Base-by-base conservation (phyloP, 257 asterid species). In the Apocynum venetum region DNA sequence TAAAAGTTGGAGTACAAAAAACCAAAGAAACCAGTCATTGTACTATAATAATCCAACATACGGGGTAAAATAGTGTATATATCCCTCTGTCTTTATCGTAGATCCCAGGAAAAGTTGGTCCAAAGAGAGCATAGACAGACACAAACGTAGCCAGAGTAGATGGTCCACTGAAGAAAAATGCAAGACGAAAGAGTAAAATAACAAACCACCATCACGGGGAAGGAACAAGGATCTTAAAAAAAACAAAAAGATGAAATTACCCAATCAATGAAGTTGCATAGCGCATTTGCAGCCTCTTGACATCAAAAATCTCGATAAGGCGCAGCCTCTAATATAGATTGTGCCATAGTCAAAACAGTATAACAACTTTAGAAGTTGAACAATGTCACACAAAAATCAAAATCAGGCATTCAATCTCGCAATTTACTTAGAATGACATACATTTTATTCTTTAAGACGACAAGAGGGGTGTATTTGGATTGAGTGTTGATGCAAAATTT, bases 31-130 rank as follows among this genome's bases (percentile, higher is more conserved):
- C 67, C 46, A 15, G 47, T 4, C 2, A 66, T 40, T 41, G 35
- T 17, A 7, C 41, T 43, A 57, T 76, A 79, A 56, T 46, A 72
- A 61, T 14, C 52, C 76, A 55, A 85, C 92, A 69, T 91, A 93
- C 97, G 2, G 98, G 98, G 84, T 93, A 93, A 85, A 91, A 91
- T 41, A 93, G 80, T 13, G 96, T 93, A 88, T 93, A 93, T 59
- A 89, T 84, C 57, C 94, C 87, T 86, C 98, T 79, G 75, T 82
- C 94, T 82, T 88, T 86, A 83, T 93, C 98, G 63, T 89, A 93
- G 36, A 84, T 86, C 83, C 98, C 98, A 75, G 97, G 96, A 88
- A 88, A 93, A 38, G 97, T 93, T 0, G 97, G 97, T 84, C 98
- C 97, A 73, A 93, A 93, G 74, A 91, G 91, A 57, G 90, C 87